A percentile compares a stretch with the other conserved stretches of the same genome.
These are phyloP conservation scores for Mycena vitilis DNA, from an alignment of 768 basidiomycete genomes.

Conservation along the genomic window DNA sequence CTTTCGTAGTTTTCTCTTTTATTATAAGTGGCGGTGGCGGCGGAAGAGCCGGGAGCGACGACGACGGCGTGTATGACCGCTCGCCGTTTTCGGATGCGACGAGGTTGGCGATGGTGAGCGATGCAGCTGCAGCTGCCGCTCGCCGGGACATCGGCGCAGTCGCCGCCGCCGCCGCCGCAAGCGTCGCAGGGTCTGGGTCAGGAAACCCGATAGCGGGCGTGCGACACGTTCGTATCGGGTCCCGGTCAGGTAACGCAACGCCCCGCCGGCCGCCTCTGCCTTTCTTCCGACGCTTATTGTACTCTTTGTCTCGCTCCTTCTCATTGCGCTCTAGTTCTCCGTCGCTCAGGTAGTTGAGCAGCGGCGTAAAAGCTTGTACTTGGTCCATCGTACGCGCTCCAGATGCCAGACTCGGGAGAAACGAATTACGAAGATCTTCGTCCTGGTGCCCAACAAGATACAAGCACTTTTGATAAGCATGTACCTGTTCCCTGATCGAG, in stretches of 20 bases:
- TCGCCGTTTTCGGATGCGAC: constrained; percentile 90
- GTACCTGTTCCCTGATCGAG: constrained; percentile 94
- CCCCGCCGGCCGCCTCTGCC: constrained; percentile 86
- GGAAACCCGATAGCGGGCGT: constrained; percentile 90
- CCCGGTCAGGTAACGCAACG: constrained; percentile 89
- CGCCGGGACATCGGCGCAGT: constrained; percentile 78
- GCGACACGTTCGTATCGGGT: constrained; percentile 90
- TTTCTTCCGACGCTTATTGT: constrained; percentile 85
- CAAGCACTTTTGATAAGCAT: constrained; percentile 90
- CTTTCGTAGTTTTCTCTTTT: constrained; percentile 78
- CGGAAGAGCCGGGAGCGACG: constrained; percentile 49
- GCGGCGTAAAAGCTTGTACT: constrained; percentile 84
- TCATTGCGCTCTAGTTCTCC: constrained; percentile 91
- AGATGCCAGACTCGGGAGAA: constrained; percentile 83
- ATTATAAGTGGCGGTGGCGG: constrained; percentile 52
- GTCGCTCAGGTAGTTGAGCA: constrained; percentile 89
- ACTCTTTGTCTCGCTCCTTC: constrained; percentile 93
- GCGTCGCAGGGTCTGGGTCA: constrained; percentile 76
- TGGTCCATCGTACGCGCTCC: constrained; percentile 82
- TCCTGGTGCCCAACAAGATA: constrained; percentile 93
- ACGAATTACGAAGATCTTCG: constrained; percentile 90
- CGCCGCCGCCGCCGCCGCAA: constrained; percentile 73
- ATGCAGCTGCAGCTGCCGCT: constrained; percentile 89
- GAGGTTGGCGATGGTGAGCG: constrained; percentile 89
- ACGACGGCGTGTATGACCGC: constrained; percentile 64